These are phyloP conservation scores for Picochlorum sp. DNA, from an alignment of 139 green algal species.

Conservation along the genomic window DNA sequence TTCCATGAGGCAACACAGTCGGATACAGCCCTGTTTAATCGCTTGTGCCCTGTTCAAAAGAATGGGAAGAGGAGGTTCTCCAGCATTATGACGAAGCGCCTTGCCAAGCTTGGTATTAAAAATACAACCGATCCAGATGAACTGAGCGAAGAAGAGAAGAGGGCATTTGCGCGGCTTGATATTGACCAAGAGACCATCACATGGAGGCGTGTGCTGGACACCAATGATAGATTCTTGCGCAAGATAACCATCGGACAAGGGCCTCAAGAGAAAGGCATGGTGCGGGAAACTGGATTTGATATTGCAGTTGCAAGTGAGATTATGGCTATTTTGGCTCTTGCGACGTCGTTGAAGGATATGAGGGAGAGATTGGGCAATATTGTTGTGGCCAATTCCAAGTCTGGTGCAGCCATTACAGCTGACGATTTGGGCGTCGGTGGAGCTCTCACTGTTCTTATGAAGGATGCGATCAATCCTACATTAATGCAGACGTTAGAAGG, in stretches of 20 bases:
- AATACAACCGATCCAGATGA: conserved; percentile 69
- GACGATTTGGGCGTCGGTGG: conserved; percentile 95
- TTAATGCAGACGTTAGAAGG: conserved; percentile 85
- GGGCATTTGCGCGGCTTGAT: conserved; percentile 83
- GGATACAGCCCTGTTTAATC: conserved; percentile 78
- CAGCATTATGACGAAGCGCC: conserved; percentile 75
- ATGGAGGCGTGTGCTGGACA: conserved; percentile 95
- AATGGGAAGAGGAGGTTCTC: conserved; percentile 74
- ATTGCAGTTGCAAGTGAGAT: conserved; percentile 90
- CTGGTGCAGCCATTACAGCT: conserved; percentile 76
- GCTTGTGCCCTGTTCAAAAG: conserved; percentile 63
- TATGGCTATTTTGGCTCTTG: conserved; percentile 98
- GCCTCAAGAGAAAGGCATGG: conserved; percentile 43
- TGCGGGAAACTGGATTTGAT: conserved; percentile 78
- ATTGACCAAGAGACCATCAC: conserved; percentile 84
- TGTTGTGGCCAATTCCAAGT: conserved; percentile 65
- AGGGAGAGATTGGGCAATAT: conserved; percentile 81
- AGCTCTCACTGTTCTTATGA: conserved; percentile 95
- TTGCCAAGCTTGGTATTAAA: conserved; percentile 86
- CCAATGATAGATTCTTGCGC: conserved; percentile 93
- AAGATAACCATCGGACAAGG: conserved; percentile 78
- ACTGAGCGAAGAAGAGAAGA: conserved; percentile 78
- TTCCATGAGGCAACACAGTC: conserved; percentile 91
- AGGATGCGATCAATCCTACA: conserved; percentile 92
- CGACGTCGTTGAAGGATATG: conserved; percentile 81